A percentile compares a stretch with the other conserved stretches of the same genome.
These are phyloP conservation scores for Globisporangium mamillatum DNA, from an alignment of 352 stramenopile species.

Conservation along the genomic window DNA sequence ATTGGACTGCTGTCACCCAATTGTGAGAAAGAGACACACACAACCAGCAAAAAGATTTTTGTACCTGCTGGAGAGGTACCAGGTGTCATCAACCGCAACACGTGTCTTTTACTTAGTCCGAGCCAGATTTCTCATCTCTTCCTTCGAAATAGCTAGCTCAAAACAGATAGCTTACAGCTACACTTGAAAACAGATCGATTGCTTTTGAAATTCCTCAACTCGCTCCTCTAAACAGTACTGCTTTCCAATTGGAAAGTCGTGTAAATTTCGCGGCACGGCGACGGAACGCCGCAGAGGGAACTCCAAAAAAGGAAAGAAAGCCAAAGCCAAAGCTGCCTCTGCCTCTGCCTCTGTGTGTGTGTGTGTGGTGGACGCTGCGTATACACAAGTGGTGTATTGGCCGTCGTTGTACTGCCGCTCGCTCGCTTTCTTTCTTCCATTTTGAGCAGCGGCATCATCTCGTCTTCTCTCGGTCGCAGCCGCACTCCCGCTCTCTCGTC, in stretches of 20 bases:
- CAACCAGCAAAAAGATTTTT: not conserved
- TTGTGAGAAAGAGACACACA: constrained; percentile 5
- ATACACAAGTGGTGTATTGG: not conserved
- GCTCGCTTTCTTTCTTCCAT: not conserved
- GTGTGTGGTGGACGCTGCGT: not conserved
- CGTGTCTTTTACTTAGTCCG: too few species aligned
- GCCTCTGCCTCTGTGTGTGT: not conserved
- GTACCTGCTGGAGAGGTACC: not conserved
- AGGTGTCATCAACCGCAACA: not conserved
- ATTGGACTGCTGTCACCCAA: not conserved
- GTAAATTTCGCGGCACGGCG: constrained; percentile 15
- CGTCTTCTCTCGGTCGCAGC: not conserved
- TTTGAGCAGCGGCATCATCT: not conserved
- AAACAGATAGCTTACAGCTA: not conserved
- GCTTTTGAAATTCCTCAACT: not conserved
- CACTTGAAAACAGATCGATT: not conserved
- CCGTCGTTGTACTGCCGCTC: not conserved
- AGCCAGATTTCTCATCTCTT: too few species aligned
- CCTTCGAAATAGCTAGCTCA: too few species aligned
- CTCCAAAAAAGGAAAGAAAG: constrained; percentile 13
- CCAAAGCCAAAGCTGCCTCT: not conserved
- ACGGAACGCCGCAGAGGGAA: constrained; percentile 1
- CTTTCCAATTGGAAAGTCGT: constrained; percentile 15
- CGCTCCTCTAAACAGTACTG: not conserved
- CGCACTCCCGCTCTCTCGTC: not conserved